Evolutionary conservation across 2,329 filamentous ascomycete species (phyloP), one percentile per base, ranked within the genome.

Genomic region (Lecanoromycetidae sp.): DNA sequence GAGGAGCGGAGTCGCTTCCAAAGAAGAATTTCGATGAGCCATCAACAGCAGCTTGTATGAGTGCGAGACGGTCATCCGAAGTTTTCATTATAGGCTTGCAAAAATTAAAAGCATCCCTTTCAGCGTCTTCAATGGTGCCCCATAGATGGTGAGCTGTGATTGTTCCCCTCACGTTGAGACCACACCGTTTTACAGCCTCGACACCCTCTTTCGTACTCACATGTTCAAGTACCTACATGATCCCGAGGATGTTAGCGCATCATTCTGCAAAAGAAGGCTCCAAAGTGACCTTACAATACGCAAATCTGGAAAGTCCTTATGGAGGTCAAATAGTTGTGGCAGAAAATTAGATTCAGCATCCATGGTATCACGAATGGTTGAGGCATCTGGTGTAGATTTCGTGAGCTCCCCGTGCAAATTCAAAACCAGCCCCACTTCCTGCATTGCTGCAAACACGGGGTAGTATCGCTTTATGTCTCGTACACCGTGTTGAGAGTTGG

Each of bases 111-210:
- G 87, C 75, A 57, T 84, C 76, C 44, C 70, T 70, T 17, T 79
- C 77, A 70, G 82, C 82, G 57, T 87, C 80, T 57, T 91, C 83
- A 13, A 84, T 79, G 12, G 82, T 86, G 26, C 94, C 72, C 55
- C 77, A 87, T 20, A 94, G 71, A 59, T 94, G 88, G 60, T 94
- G 87, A 2, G 86, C 84, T 0, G 87, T 94, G 55, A 94, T 87
- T 6, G 84, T 90, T 3, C 76, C 81, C 63, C 51, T 34, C 22
- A 95, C 90, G 3, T 76, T 84, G n/a, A 80, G 76, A 0, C 87
- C 86, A 58, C 87, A 93, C 13, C 76, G 69, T 54, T 75, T 74
- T 29, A 95, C 88, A 1, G 86, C 80, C 52, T 83, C 77, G 4
- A 94, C 71, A 0, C 87, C 88, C 0, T 83, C 86, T 1, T 79